Conservation (phyloP, 345 rosid genomes). For the Triadica sebifera region DNA sequence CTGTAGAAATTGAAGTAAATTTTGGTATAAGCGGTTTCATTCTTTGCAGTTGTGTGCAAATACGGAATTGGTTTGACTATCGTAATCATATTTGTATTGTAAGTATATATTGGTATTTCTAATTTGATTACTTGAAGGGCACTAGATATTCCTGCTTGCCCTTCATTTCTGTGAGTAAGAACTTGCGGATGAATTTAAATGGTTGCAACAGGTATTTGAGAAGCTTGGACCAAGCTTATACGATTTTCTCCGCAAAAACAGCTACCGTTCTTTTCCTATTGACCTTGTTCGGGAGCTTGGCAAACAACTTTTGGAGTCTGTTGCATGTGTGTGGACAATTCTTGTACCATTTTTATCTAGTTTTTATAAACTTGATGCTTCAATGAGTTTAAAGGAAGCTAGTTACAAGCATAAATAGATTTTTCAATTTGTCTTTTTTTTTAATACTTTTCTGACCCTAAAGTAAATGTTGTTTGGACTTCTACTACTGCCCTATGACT, state of each 20-base stretch:
- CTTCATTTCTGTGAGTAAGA: constrained; percentile 38
- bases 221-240: constrained; percentile 33
- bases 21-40: constrained; percentile 51
- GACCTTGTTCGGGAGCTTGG: constrained; percentile 33
- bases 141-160: constrained; percentile 31
- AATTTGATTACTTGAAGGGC: constrained; percentile 34
- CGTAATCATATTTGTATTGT: constrained; percentile 37
- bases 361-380: constrained; percentile 34
- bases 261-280: constrained; percentile 32
- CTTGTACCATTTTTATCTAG: constrained; percentile 51
- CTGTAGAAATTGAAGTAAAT: constrained; percentile 29
- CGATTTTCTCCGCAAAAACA: constrained; percentile 33
- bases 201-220: constrained; percentile 31
- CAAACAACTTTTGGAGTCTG: constrained; percentile 36
- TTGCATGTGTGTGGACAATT: constrained; percentile 42
- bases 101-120: constrained; percentile 31
- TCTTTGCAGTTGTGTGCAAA: constrained; percentile 37
- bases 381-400: constrained; percentile 14
- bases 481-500: constrained; percentile 7
- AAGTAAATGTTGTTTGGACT: constrained; percentile 8
- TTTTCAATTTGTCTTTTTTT: not conserved
- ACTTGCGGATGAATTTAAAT: constrained; percentile 32
- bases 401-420: constrained; percentile 16
- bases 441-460: not conserved
- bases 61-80: constrained; percentile 39